A percentile compares a stretch with the other conserved stretches of the same genome.
Conservation (phyloP, 371 early-diverging fungal genomes). For the Lichtheimia corymbifera region DNA sequence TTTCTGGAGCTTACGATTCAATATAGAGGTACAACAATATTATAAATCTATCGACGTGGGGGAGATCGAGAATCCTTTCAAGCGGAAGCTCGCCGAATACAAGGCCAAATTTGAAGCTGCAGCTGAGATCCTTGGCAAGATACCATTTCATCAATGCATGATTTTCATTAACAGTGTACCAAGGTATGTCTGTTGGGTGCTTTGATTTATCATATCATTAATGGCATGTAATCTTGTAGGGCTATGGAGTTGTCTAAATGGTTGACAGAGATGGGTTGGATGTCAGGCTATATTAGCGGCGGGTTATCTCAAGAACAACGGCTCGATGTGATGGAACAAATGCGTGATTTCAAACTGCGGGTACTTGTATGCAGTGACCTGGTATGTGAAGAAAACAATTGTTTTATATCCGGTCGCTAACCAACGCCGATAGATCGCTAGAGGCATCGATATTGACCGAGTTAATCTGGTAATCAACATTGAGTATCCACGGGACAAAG, state of each 20-base stretch:
- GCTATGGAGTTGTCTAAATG: slow-evolving; percentile 56
- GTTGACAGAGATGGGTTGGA: slow-evolving; percentile 62
- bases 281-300: slow-evolving; percentile 54
- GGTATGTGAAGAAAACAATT: slow-evolving; percentile 30
- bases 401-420: not conserved
- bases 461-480: slow-evolving; percentile 98
- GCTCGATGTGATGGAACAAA: slow-evolving; percentile 62
- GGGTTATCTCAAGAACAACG: slow-evolving; percentile 60
- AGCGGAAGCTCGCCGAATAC: slow-evolving; percentile 30
- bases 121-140: slow-evolving; percentile 47
- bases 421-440: slow-evolving; percentile 63
- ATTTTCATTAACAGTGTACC: slow-evolving; percentile 63
- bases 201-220: not conserved
- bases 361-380: slow-evolving; percentile 81
- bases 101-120: slow-evolving; percentile 55
- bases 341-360: slow-evolving; percentile 66
- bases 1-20: not conserved
- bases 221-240: slow-evolving; percentile 12
- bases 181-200: slow-evolving; percentile 12
- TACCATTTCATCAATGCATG: slow-evolving; percentile 69
- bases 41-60: slow-evolving; percentile 30
- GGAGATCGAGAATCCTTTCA: slow-evolving; percentile 8
- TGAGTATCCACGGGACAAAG: slow-evolving; percentile 87
- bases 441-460: slow-evolving; percentile 98
- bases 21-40: slow-evolving; percentile 63